Base-by-base conservation (phyloP, 106 monocot genomes). In the Amphibolis antarctica region DNA sequence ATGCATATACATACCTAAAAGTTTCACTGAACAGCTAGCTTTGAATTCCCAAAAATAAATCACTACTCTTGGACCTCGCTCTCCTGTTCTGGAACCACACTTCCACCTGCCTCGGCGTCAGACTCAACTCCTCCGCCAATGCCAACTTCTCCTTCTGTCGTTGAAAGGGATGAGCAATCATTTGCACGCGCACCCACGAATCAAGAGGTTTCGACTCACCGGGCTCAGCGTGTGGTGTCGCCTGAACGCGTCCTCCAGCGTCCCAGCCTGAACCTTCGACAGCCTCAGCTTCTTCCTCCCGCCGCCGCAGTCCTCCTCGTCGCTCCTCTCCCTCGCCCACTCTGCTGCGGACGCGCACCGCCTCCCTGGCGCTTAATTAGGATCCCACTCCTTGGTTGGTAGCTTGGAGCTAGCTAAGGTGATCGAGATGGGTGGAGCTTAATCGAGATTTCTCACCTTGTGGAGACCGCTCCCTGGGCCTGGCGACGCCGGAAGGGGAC, bases 71-170 rank as follows among this genome's bases (percentile, higher is more conserved):
- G 17, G 51, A 88, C 84, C 89, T 85, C 51, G 90, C 90, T 44
- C 90, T 62, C 42, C 90, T 60, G 71, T 90, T 90, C 48, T 90
- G 90, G 74, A 90, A 90, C 90, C 90, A 90, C 0, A 90, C 90
- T 46, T 90, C 90, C 48, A 90, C 90, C 36, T 90, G 90, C 12
- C 90, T 59, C 12, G 90, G 80, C 65, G 86, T 62, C 27, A 90
- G 77, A 42, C 72, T 76, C 56, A 90, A 71, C 73, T 86, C 72
- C 56, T 81, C 78, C 22, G 90, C 85, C 69, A 90, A 44, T 46
- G 83, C 85, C 52, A 74, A 21, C 70, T 90, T 90, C 71, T 90
- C 85, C 76, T 81, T 90, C 90, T 90, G 86, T 15, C n/a, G 25
- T 9, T 22, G 11, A 29, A 2, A 19, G 3, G 12, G 22, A 42